Evolutionary conservation across 208 protist genomes (phyloP), one percentile per base, ranked within the genome.

Genomic region (Trypanosoma scelopori): DNA sequence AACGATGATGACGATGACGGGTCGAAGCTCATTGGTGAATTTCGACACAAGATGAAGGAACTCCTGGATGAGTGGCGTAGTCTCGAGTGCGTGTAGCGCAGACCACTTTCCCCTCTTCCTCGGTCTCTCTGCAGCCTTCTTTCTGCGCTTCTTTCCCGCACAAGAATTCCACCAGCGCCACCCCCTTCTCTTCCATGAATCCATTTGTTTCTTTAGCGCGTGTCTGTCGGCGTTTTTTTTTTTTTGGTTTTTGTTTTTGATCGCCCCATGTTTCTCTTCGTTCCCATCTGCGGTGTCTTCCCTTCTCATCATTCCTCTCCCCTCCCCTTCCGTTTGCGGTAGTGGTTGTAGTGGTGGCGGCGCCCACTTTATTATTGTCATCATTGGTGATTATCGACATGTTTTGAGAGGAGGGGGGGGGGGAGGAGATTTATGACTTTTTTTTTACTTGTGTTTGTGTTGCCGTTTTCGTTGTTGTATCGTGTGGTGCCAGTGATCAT

Each of bases 1-100:
- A 35, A 9, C n/a, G 32, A 6, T 52, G 58, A 28, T 5, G 47
- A 66, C 1, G 20, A 32, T 42, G 37, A 67, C 25, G 58, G 46
- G 22, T 52, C 58, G 23, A 20, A 64, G 42, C 58, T 64, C 22
- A 63, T 70, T 43, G 35, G 46, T 18, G 47, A 70, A 5, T 70
- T 70, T 53, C 32, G 62, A 63, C 3, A 59, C 5, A 47, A 63
- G 22, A 70, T 70, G 65, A 45, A 45, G 23, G 53, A 70, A 52
- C 23, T 70, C n/a, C 5, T 70, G 13, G 55, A 47, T 37, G 65
- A 70, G 46, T 70, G 65, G 65, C 27, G 65, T 12, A 57, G 62
- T 23, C 50, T 68, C 18, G 62, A 68, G 20, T 12, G 22, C 49
- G 37, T 53, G 23, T 52, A 53, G 53, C 32, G 9, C 32, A 9